Conservation (phyloP, 495 filamentous ascomycete genomes). For the Symbiotaphrina buchneri region DNA sequence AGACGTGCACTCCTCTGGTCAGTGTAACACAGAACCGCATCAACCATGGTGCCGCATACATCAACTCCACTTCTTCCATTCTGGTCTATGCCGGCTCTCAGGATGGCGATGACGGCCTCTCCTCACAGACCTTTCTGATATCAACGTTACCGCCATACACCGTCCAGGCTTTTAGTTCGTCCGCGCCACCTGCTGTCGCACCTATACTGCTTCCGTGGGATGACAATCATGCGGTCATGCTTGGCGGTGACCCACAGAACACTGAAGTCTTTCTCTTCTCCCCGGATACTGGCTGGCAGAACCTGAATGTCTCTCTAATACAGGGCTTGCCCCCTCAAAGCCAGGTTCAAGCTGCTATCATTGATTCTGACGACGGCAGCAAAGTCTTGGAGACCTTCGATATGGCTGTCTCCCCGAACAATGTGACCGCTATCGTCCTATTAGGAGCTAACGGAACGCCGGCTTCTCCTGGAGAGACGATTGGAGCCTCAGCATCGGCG, state of each 20-base stretch:
- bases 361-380: conserved; percentile 52
- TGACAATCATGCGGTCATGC: conserved; percentile 40
- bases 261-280: conserved; percentile 43
- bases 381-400: conserved; percentile 71
- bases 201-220: conserved; percentile 68
- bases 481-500: conserved; percentile 4
- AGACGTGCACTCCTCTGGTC: conserved; percentile 29
- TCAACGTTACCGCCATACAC: conserved; percentile 32
- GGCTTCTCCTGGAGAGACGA: conserved; percentile 4
- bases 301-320: conserved; percentile 32
- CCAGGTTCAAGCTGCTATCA: conserved; percentile 32
- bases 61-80: conserved; percentile 46
- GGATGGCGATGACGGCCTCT: conserved; percentile 24
- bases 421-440: conserved; percentile 36
- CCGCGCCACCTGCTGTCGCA: conserved; percentile 34
- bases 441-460: conserved; percentile 2
- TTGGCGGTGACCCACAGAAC: conserved; percentile 51
- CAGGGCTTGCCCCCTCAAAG: conserved; percentile 28
- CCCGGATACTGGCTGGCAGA: conserved; percentile 32
- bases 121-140: conserved; percentile 59
- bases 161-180: conserved; percentile 23
- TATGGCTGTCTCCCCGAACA: conserved; percentile 53
- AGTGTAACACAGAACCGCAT: conserved; percentile 41
- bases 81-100: conserved; percentile 63
- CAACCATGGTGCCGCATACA: conserved; percentile 54